Percentiles rank a stretch among this genome's conserved stretches.
Conservation (phyloP, 2,329 filamentous ascomycete species). For the Microdochium trichocladiopsis region DNA sequence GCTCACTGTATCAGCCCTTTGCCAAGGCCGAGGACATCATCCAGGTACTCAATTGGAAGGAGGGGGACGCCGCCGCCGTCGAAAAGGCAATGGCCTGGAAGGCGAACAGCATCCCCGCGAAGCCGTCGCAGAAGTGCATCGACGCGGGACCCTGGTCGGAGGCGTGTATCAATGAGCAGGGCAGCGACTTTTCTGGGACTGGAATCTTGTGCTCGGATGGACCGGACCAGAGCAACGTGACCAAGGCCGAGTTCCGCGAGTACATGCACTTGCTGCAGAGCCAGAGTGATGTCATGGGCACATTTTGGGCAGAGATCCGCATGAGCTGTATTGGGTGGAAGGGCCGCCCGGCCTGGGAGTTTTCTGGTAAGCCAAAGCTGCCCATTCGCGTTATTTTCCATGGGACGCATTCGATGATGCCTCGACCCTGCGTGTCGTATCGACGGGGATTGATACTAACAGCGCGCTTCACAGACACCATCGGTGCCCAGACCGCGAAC, state of each 20-base stretch:
- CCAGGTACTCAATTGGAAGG: constrained; percentile 3
- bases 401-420: no score
- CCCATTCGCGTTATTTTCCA: no score
- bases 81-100: constrained; percentile 4
- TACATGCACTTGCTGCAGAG: constrained; percentile 5
- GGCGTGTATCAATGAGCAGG: constrained; percentile 1
- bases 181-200: neutral
- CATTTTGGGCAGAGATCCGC: constrained; percentile 8
- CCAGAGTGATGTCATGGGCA: constrained; percentile 7
- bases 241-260: constrained; percentile 6
- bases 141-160: constrained; percentile 1
- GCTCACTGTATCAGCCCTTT: constrained; percentile 5
- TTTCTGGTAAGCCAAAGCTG: neutral
- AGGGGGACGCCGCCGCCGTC: constrained; percentile 3
- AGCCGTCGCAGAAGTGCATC: neutral
- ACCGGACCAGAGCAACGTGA: constrained; percentile 1
- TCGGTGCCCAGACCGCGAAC: neutral
- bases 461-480: neutral
- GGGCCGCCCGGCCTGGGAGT: constrained; percentile 14
- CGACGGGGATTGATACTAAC: neutral
- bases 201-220: constrained; percentile 8
- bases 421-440: no score
- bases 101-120: neutral
- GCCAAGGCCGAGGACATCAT: constrained; percentile 4
- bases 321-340: constrained; percentile 18